Evolutionary conservation across 306 rosid species (phyloP).

Genomic region (Trifolium fragiferum): DNA sequence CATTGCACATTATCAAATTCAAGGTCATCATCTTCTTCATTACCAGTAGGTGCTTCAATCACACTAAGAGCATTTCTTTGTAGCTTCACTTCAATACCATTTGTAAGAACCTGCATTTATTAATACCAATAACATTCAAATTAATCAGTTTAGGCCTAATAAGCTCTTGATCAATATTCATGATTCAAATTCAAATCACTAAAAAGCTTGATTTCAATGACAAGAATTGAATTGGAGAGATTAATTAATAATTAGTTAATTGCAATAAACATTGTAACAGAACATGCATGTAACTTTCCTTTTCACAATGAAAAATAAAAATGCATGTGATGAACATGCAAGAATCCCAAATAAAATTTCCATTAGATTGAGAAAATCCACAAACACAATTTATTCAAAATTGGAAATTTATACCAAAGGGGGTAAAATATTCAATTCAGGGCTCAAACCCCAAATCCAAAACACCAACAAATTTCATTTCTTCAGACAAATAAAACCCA

Average conservation of each 20-base stretch:
- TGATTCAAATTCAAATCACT: constrained; percentile 30
- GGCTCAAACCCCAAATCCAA: constrained; percentile 14
- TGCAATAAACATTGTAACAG: constrained; percentile 4
- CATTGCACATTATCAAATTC: constrained; percentile 80
- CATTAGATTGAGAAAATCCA: neutral
- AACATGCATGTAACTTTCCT: constrained; percentile 32
- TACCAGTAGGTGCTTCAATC: constrained; percentile 95
- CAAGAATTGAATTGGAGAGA: neutral
- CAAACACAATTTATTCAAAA: neutral
- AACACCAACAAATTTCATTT: constrained; percentile 11
- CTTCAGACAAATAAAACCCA: constrained; percentile 12
- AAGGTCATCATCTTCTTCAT: constrained; percentile 94
- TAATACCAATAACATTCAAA: constrained; percentile 17
- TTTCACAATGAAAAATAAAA: neutral
- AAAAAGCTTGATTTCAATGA: constrained; percentile 1
- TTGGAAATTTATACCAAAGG: constrained; percentile 14
- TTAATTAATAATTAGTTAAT: neutral
- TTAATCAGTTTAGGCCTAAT: constrained; percentile 23
- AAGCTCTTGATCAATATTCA: neutral
- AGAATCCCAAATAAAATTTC: constrained; percentile 4
- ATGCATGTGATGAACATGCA: constrained; percentile 31
- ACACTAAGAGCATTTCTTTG: constrained; percentile 99
- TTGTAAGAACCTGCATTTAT: constrained; percentile 80
- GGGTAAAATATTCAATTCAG: constrained; percentile 25
- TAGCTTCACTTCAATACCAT: constrained; percentile 96